A percentile compares a stretch with the other conserved stretches of the same genome.
Evolutionary conservation across 768 basidiomycete species (phyloP).

Genomic region (Hortiboletus campestris): DNA sequence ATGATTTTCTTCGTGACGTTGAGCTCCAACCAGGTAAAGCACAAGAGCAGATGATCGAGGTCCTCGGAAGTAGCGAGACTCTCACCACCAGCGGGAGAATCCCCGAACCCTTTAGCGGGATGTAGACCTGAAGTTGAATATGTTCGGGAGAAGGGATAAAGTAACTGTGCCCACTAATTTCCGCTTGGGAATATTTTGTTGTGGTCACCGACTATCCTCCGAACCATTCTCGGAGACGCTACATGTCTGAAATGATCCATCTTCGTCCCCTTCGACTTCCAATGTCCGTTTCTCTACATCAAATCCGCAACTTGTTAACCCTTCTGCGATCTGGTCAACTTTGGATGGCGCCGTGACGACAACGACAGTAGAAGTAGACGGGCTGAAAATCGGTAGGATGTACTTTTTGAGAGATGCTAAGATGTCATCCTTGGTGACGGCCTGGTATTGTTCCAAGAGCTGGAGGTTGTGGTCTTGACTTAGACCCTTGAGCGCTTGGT

Average conservation of each 20-base stretch:
- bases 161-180: neutral
- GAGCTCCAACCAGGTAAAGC: conserved; percentile 82
- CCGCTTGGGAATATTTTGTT: neutral
- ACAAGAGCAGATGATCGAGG: conserved; percentile 58
- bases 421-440: conserved; percentile 78
- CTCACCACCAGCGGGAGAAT: neutral
- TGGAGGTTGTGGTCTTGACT: conserved; percentile 70
- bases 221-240: conserved; percentile 35
- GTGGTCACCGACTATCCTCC: conserved; percentile 15
- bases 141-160: neutral
- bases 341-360: conserved; percentile 85
- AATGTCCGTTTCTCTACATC: conserved; percentile 71
- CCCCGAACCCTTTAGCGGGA: neutral
- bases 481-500: conserved; percentile 89
- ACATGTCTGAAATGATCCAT: conserved; percentile 32
- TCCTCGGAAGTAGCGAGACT: conserved; percentile 37
- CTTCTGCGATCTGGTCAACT: conserved; percentile 63
- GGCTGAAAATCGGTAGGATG: conserved; percentile 82
- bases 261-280: conserved; percentile 56
- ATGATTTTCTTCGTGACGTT: conserved; percentile 79
- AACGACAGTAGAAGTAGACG: conserved; percentile 72
- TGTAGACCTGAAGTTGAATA: neutral
- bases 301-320: conserved; percentile 69
- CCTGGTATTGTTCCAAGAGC: conserved; percentile 75
- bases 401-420: conserved; percentile 64